Evolutionary conservation across 768 basidiomycete species (phyloP).

Genomic region (Russula sp.): DNA sequence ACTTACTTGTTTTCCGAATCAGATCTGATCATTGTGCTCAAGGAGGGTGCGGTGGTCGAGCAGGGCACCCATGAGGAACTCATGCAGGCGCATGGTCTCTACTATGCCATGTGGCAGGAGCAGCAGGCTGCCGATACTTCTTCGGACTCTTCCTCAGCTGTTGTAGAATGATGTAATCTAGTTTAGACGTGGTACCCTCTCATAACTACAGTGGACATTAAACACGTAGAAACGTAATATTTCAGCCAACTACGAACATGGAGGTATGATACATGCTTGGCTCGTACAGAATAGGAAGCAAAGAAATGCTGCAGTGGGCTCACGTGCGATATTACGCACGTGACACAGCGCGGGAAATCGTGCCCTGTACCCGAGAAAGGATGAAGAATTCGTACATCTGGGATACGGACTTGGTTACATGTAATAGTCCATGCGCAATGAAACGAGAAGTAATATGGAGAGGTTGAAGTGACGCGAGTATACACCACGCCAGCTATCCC

Average conservation of each 20-base stretch:
- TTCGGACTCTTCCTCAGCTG: constrained; percentile 8
- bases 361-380: background rate
- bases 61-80: constrained; percentile 91
- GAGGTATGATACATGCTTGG: no score
- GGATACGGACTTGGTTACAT: constrained; percentile 32
- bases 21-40: constrained; percentile 92
- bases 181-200: background rate
- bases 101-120: constrained; percentile 76
- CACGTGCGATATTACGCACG: no score
- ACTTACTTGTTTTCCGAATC: background rate
- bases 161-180: constrained; percentile 10
- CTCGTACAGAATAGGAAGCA: no score
- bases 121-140: constrained; percentile 48
- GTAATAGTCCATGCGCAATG: constrained; percentile 92
- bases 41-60: constrained; percentile 85
- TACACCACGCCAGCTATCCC: no score
- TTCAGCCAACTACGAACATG: no score
- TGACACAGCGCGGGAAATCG: no score
- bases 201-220: no score
- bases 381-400: constrained; percentile 33
- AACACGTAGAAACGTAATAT: no score
- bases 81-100: constrained; percentile 60
- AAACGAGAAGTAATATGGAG: constrained; percentile 87
- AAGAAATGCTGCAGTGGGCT: no score
- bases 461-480: constrained; percentile 77